Conservation (phyloP, 2,329 filamentous ascomycete species). For the Aspergillus fumigatiaffinis region DNA sequence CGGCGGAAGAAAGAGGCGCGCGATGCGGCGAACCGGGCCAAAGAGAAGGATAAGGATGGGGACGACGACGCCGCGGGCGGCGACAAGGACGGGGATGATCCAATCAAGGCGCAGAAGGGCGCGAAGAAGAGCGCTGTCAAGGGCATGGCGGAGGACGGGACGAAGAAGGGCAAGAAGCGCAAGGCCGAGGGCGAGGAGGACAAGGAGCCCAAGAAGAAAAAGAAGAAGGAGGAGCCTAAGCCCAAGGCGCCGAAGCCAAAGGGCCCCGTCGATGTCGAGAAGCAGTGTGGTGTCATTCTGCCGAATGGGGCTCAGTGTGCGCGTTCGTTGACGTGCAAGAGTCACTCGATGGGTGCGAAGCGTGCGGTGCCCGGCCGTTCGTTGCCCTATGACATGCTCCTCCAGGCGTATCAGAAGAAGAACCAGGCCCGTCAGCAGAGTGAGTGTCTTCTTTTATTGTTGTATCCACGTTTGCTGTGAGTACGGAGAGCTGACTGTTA, state of each 20-base stretch:
- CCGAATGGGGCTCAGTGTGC: constrained; percentile 85
- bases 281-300: constrained; percentile 84
- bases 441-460: constrained; percentile 41
- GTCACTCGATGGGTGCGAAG: constrained; percentile 92
- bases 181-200: constrained; percentile 68
- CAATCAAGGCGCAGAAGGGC: constrained; percentile 58
- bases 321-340: constrained; percentile 86
- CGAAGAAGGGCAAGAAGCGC: constrained; percentile 69
- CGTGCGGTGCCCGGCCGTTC: constrained; percentile 81
- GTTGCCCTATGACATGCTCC: constrained; percentile 85
- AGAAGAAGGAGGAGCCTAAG: constrained; percentile 91
- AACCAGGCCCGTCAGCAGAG: constrained; percentile 98
- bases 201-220: constrained; percentile 82
- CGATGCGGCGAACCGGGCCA: constrained; percentile 64
- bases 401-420: constrained; percentile 90
- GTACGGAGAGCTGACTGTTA: constrained; percentile 3
- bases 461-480: constrained; percentile 16
- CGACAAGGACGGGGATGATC: constrained; percentile 38
- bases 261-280: constrained; percentile 89
- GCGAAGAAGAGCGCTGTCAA: constrained; percentile 57
- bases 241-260: constrained; percentile 79
- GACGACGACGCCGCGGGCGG: constrained; percentile 44
- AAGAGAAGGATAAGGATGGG: constrained; percentile 45
- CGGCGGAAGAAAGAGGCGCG: constrained; percentile 72
- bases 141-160: constrained; percentile 52